phyloP scores from a whole-genome alignment of 2,329 filamentous ascomycete genomes.

The Fusarium pseudograminearum region DNA sequence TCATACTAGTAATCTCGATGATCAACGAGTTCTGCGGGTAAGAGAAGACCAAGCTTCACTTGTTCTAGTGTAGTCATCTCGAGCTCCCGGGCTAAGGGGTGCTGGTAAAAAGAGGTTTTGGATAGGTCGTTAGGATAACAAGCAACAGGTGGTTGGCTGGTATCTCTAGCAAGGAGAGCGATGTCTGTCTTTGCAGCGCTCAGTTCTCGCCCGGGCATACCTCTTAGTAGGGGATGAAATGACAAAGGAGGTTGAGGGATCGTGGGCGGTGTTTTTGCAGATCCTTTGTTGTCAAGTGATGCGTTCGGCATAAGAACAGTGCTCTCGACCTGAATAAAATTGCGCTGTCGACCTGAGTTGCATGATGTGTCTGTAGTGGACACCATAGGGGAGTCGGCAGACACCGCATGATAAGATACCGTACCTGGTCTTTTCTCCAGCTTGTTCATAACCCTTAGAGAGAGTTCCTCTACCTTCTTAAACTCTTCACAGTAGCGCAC shows the following conservation, averaged over 20 bases:
- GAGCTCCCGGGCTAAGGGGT: slow-evolving; percentile 52
- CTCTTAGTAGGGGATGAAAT: slow-evolving; percentile 59
- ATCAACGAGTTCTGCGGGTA: slow-evolving; percentile 50
- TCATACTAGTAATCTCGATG: slow-evolving; percentile 55
- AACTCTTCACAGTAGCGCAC: slow-evolving; percentile 51
- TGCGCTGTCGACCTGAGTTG: slow-evolving; percentile 12
- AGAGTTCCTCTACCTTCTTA: slow-evolving; percentile 52
- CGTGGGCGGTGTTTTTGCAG: background rate
- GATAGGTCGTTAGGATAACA: slow-evolving; percentile 53
- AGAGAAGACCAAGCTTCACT: slow-evolving; percentile 51
- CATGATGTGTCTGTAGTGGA: slow-evolving; percentile 22
- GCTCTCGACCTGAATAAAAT: slow-evolving; percentile 11
- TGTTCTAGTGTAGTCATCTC: slow-evolving; percentile 47
- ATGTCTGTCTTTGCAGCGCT: slow-evolving; percentile 55
- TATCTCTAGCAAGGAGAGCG: slow-evolving; percentile 52
- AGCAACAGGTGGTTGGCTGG: slow-evolving; percentile 48
- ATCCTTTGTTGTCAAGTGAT: slow-evolving; percentile 11
- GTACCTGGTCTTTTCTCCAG: slow-evolving; percentile 22
- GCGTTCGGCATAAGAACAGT: slow-evolving; percentile 17
- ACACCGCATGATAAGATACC: slow-evolving; percentile 6
- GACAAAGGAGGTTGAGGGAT: slow-evolving; percentile 20
- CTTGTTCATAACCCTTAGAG: slow-evolving; percentile 43
- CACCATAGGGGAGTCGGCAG: slow-evolving; percentile 22
- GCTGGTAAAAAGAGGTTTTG: slow-evolving; percentile 51
- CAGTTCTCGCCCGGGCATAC: slow-evolving; percentile 56